These are phyloP conservation scores for Deinandra increscens DNA, from an alignment of 129 eudicot genomes.

Conservation along the genomic window DNA sequence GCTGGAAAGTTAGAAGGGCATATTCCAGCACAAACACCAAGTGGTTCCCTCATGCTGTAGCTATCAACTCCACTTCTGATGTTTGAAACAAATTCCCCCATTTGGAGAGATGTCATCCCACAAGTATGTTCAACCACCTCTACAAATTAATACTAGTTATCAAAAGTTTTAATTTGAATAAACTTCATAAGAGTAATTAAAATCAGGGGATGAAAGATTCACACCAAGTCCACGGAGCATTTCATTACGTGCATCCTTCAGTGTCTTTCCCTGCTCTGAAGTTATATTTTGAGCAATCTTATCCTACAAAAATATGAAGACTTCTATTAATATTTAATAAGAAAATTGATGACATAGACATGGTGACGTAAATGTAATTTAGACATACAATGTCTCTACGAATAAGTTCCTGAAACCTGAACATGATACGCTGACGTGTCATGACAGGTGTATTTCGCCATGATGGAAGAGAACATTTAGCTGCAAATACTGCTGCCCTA, in stretches of 20 bases:
- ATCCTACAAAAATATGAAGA: conserved; percentile 45
- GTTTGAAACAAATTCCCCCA: conserved; percentile 89
- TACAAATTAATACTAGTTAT: conserved; percentile 30
- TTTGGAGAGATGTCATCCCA: conserved; percentile 86
- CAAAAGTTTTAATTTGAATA: conserved; percentile 11
- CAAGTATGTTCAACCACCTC: conserved; percentile 98
- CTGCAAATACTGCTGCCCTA: conserved; percentile 90
- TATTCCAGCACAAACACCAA: conserved; percentile 96
- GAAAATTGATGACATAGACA: conserved; percentile 3
- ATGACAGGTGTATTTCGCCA: conserved; percentile 85
- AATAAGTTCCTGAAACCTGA: conserved; percentile 86
- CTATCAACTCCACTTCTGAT: conserved; percentile 75
- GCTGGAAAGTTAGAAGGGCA: conserved; percentile 95
- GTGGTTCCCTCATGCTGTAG: conserved; percentile 87
- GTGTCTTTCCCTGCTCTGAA: conserved; percentile 86
- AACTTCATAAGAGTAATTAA: conserved; percentile 4
- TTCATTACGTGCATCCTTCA: conserved; percentile 89
- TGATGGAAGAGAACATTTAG: conserved; percentile 79
- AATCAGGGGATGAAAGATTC: conserved; percentile 16
- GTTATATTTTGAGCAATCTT: conserved; percentile 84
- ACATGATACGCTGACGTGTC: conserved; percentile 83
- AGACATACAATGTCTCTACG: conserved; percentile 69
- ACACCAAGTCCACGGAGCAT: conserved; percentile 87
- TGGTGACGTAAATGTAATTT: not conserved
- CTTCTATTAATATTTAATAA: conserved; percentile 16